These are phyloP conservation scores for Apiospora phragmitis DNA, from an alignment of 2,329 filamentous ascomycete genomes.

Conservation along the genomic window DNA sequence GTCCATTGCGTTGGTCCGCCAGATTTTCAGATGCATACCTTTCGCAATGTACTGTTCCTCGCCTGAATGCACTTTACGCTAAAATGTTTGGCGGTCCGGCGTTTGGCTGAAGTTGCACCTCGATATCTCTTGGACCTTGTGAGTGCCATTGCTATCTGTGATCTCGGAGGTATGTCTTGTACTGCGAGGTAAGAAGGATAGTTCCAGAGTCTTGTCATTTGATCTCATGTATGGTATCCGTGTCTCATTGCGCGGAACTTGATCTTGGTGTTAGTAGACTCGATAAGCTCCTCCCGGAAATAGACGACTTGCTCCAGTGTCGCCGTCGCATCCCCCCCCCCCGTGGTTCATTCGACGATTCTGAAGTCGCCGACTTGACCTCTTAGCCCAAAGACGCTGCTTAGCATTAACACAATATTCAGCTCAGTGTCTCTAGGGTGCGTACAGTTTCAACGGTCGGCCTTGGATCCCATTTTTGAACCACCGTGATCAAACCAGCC, in stretches of 20 bases:
- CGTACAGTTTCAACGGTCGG: neutral
- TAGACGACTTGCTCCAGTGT: neutral
- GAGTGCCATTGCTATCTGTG: neutral
- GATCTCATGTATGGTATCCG: neutral
- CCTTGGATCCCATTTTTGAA: neutral
- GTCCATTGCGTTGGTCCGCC: neutral
- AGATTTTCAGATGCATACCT: neutral
- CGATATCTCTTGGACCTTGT: neutral
- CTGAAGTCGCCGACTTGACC: neutral
- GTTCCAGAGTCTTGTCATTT: neutral
- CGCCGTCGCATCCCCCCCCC: neutral
- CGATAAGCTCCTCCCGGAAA: neutral
- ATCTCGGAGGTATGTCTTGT: neutral
- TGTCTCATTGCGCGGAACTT: neutral
- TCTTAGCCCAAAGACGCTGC: neutral
- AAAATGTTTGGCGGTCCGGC: slow-evolving; percentile 1
- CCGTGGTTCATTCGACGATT: neutral
- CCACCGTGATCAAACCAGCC: neutral
- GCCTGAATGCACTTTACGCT: neutral
- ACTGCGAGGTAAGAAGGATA: neutral
- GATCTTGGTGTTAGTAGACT: neutral
- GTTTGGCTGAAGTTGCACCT: neutral
- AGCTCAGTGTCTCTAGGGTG: neutral
- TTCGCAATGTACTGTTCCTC: neutral
- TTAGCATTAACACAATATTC: neutral